phyloP scores from a whole-genome alignment of 345 rosid genomes.

The Citrus sinensis region DVS_A1.0 CM039163.1:46913501-46914000 shows the following conservation, averaged over 20 bases:
- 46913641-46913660: background rate
- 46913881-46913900: no score
- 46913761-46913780: background rate
- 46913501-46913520: background rate
- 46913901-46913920: no score
- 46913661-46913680: background rate
- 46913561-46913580: background rate
- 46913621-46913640: slow-evolving; percentile 1
- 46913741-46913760: background rate
- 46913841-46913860: background rate
- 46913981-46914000: rapidly evolving
- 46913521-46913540: slow-evolving; percentile 8
- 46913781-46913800: background rate
- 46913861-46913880: no score
- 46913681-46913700: background rate
- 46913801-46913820: background rate
- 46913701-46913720: background rate
- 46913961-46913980: no score
- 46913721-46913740: background rate
- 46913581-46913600: background rate
- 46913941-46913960: no score
- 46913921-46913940: no score
- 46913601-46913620: background rate
- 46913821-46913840: background rate
- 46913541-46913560: background rate